Evolutionary conservation across 148 eudicot genomes (phyloP), one percentile per base, ranked within the genome.

Genomic region (Chenopodium berlandieri): DNA sequence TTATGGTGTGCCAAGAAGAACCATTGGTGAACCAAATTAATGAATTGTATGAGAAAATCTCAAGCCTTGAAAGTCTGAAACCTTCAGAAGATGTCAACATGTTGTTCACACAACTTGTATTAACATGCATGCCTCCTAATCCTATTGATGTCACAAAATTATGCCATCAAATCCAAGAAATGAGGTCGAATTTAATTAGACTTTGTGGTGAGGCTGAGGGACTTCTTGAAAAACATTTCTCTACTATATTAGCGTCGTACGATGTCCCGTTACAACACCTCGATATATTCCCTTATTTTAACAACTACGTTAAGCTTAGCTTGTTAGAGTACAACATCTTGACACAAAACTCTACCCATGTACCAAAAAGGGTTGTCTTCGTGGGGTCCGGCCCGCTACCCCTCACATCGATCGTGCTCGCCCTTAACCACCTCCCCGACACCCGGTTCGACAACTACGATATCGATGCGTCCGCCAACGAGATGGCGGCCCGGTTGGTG

Each of bases 311-410:
- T 81, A 92, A 96, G 74, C 94, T 96, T 58, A 86, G 92, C 67
- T 87, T 75, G 2, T 84, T 94, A 65, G 99, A 96, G 76, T 91
- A 83, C 81, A 78, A 78, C 79, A 91, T 94, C 70, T 86, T 96
- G 22, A 72, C 60, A 77, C 83, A 87, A 25, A 80, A 92, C 83
- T 75, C 34, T 10, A 9, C 80, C 40, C 78, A 69, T 4, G 82
- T 62, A 65, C 98, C 94, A 1, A 81, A 34, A 23, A 83, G 86
- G 7, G 78, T 94, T 1, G 98, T 97, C 74, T 97, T 97, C 23
- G 75, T 97, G 0, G 99, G 99, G 10, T 94, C 99, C 1, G 99
- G 98, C 9, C 99, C 99, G 0, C 91, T 97, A 6, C 98, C 99
- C 13, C 91, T 97, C 32, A 92, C 97, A 2, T 94, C 99, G 1